Percentiles rank a stretch among this genome's conserved stretches.
Evolutionary conservation across 441 rosid species (phyloP).

Genomic region (Brassica hybrid): DNA sequence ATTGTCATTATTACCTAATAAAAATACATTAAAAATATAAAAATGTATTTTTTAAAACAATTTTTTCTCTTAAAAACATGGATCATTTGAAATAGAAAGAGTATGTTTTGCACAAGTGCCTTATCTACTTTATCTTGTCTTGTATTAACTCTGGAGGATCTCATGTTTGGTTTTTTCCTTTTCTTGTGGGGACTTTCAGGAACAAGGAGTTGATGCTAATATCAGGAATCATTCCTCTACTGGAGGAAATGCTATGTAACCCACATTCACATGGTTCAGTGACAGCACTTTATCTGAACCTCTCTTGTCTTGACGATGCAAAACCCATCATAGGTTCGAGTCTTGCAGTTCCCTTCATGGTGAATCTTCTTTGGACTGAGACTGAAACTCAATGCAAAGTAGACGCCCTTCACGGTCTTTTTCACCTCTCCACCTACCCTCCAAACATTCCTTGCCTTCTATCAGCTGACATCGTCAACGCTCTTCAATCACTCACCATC

Average conservation of each 20-base stretch:
- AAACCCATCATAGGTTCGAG: conserved; percentile 81
- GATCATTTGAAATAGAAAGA: too few relatives aligned
- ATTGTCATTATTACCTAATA: too few relatives aligned
- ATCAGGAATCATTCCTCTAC: conserved; percentile 70
- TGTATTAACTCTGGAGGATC: too few relatives aligned
- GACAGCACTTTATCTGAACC: conserved; percentile 92
- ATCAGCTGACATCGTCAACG: conserved; percentile 67
- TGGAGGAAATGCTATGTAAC: conserved; percentile 82
- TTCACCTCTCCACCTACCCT: conserved; percentile 72
- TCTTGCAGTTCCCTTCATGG: conserved; percentile 80
- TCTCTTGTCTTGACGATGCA: conserved; percentile 82
- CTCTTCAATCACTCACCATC: conserved; percentile 69
- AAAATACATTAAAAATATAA: too few relatives aligned
- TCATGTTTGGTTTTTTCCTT: conserved; percentile 13
- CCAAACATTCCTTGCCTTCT: conserved; percentile 71
- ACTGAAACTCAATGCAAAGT: conserved; percentile 77
- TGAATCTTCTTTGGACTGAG: conserved; percentile 64
- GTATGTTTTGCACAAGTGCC: too few relatives aligned
- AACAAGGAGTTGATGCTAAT: conserved; percentile 90
- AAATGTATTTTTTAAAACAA: too few relatives aligned
- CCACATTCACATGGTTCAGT: conserved; percentile 61
- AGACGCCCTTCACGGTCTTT: conserved; percentile 93
- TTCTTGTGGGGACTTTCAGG: conserved; percentile 58
- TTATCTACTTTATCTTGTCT: too few relatives aligned
- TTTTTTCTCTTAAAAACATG: too few relatives aligned